Evolutionary conservation across 257 asterid genomes (phyloP), one percentile per base, ranked within the genome.

Genomic region (Schizonepeta tenuifolia): DNA sequence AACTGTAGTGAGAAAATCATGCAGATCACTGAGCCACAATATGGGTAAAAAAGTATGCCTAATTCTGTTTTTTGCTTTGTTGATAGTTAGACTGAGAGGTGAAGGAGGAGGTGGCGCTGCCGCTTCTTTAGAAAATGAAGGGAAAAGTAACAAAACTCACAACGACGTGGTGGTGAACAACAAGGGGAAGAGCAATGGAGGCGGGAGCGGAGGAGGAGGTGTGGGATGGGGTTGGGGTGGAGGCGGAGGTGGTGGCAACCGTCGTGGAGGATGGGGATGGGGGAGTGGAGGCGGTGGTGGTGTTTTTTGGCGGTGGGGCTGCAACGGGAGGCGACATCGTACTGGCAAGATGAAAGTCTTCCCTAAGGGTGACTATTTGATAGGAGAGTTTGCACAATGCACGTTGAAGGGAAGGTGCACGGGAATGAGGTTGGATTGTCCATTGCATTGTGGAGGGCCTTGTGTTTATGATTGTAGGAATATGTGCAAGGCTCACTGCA

Each of bases 401-500:
- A 43, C 40, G 72, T 57, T 65, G 31, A 55, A 43, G 12, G 81
- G 81, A 31, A 80, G 84, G 74, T 80, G 84, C 18, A 65, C 0
- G 63, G 84, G 84, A 0, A 68, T 80, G 84, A 76, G 77, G 10
- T 53, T 80, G 70, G 84, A 80, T 40, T 80, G 84, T 17, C 84
- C 84, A 11, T 57, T 76, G 54, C 84, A 76, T 28, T 80, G 84
- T 68, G 79, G 84, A 36, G 84, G 84, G 9, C 79, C 81, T 76
- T 80, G 84, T 64, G 67, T 76, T 33, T 76, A 80, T 57, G 81
- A 80, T 56, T 80, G 81, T 21, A 69, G 58, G 79, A 50, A 76
- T 31, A 72, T 76, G 81, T 80, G 84, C 81, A 80, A 80, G 66
- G 79, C 84, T 67, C 84, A 80, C 21, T 80, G 84, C 84, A 72